phyloP scores from a whole-genome alignment of 148 eudicot species.

The Amaranthus cruentus region DNA sequence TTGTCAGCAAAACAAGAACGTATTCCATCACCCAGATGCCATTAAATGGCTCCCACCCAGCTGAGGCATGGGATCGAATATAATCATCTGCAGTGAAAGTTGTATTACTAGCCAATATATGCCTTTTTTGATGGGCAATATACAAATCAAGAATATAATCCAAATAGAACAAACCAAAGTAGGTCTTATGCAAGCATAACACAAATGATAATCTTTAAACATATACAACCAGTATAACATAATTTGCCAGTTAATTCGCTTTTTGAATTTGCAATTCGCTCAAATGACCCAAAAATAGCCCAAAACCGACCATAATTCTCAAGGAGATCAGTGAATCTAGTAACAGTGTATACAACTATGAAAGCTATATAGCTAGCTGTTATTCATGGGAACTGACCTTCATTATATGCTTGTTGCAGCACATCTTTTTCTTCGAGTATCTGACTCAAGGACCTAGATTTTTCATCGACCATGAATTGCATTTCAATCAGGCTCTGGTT shows the following conservation, averaged over 20 bases:
- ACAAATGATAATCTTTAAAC: background rate
- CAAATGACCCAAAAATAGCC: too few species aligned
- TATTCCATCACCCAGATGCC: background rate
- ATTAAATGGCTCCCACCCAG: too few species aligned
- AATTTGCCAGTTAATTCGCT: too few species aligned
- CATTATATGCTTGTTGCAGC: slow-evolving; percentile 49
- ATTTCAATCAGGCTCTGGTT: slow-evolving; percentile 50
- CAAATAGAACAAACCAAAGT: background rate
- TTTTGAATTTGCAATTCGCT: too few species aligned
- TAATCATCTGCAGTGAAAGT: too few species aligned
- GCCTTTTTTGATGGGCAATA: background rate
- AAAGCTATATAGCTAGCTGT: background rate
- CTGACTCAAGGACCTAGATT: slow-evolving; percentile 48
- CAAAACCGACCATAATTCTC: too few species aligned
- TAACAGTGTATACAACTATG: background rate
- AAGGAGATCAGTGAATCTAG: too few species aligned
- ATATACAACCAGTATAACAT: too few species aligned
- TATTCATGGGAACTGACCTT: slow-evolving; percentile 34
- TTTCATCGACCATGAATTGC: slow-evolving; percentile 46
- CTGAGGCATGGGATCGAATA: too few species aligned
- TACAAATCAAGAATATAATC: background rate
- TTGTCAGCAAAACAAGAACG: background rate
- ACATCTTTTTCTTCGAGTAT: slow-evolving; percentile 53
- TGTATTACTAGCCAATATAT: too few species aligned
- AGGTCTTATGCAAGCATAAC: background rate